Evolutionary conservation across 2,329 filamentous ascomycete species (phyloP).

Genomic region (Colletotrichum theobromicola): DNA sequence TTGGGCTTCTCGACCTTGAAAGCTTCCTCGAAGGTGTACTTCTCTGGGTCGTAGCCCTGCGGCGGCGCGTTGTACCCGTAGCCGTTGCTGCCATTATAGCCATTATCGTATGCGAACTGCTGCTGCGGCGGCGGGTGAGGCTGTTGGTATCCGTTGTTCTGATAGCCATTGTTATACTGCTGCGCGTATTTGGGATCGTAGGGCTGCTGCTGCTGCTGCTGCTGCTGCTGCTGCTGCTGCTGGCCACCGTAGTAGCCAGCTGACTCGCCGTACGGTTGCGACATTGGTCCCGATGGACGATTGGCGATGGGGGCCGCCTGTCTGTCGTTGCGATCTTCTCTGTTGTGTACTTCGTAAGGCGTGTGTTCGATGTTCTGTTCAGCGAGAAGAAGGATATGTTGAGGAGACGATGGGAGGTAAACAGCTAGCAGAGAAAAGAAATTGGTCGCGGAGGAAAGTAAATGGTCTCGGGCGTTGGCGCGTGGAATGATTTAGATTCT

Average conservation of each 20-base stretch:
- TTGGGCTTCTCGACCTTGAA: slow-evolving; percentile 87
- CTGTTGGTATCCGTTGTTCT: slow-evolving; percentile 29
- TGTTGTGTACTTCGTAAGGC: too few relatives aligned
- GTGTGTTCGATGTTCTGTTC: too few relatives aligned
- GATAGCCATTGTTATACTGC: slow-evolving; percentile 25
- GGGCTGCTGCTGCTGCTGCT: slow-evolving; percentile 24
- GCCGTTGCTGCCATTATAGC: slow-evolving; percentile 25
- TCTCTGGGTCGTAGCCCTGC: slow-evolving; percentile 46
- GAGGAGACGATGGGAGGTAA: too few relatives aligned
- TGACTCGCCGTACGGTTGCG: slow-evolving; percentile 17
- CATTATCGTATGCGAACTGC: slow-evolving; percentile 3
- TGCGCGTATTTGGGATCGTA: slow-evolving; percentile 33
- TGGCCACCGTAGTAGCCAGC: slow-evolving; percentile 21
- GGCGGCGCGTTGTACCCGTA: slow-evolving; percentile 39
- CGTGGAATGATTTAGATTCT: background rate
- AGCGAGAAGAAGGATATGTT: too few relatives aligned
- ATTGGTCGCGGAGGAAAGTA: background rate
- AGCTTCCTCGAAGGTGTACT: slow-evolving; percentile 73
- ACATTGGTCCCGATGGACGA: background rate
- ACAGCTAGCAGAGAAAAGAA: background rate
- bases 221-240: slow-evolving; percentile 9
- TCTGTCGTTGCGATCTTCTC: background rate
- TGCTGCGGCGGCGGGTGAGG: slow-evolving; percentile 25
- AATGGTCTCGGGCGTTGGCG: background rate
- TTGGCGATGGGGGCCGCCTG: background rate